phyloP scores from a whole-genome alignment of 306 rosid genomes.

The Fragaria ananassa region DNA sequence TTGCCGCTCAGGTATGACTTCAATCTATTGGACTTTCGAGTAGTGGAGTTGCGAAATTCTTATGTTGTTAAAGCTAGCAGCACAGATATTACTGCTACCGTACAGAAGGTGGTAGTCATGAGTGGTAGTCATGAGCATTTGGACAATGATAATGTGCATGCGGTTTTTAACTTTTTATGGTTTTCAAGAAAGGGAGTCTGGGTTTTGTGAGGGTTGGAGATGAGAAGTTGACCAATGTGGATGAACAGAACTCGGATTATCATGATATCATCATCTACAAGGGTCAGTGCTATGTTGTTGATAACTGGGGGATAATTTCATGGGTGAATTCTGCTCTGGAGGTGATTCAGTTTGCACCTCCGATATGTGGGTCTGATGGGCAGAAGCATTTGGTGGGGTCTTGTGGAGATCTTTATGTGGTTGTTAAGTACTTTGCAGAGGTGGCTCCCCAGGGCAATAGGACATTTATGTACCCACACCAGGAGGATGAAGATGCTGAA shows the following conservation, averaged over 20 bases:
- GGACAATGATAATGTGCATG: background rate
- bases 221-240: slow-evolving; percentile 36
- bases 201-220: slow-evolving; percentile 48
- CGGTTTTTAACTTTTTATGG: background rate
- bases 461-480: background rate
- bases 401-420: slow-evolving; percentile 46
- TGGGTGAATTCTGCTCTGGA: slow-evolving; percentile 50
- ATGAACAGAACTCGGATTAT: slow-evolving; percentile 34
- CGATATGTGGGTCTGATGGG: slow-evolving; percentile 44
- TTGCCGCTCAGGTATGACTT: slow-evolving; percentile 5
- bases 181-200: slow-evolving; percentile 42
- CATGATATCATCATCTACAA: slow-evolving; percentile 8
- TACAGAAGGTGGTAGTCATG: slow-evolving; percentile 11
- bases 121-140: background rate
- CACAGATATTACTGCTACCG: background rate
- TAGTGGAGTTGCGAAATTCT: slow-evolving; percentile 38
- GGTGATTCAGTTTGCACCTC: slow-evolving; percentile 58
- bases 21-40: slow-evolving; percentile 29
- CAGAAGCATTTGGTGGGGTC: slow-evolving; percentile 61
- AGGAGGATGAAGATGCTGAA: background rate
- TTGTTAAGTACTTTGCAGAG: slow-evolving; percentile 38
- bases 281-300: slow-evolving; percentile 58
- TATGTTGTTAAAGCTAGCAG: slow-evolving; percentile 19
- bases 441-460: too few species aligned
- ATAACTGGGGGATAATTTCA: slow-evolving; percentile 55